Evolutionary conservation across 192 early-diverging fungal genomes (phyloP).

Genomic region (Lobosporangium transversale): DNA sequence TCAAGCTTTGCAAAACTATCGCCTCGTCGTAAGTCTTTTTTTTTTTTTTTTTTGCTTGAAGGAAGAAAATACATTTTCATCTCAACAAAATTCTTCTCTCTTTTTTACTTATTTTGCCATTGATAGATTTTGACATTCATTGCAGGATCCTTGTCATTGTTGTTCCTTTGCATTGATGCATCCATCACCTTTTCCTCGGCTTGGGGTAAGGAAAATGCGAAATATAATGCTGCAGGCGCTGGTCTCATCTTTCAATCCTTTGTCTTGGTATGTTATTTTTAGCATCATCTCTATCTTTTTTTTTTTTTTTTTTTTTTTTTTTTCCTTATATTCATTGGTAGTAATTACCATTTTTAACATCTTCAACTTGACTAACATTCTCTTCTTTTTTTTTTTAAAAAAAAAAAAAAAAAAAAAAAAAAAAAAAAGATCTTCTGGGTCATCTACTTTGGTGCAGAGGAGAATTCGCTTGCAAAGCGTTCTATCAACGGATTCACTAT

Average conservation of each 20-base stretch:
- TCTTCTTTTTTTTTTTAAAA: background rate
- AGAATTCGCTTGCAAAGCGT: slow-evolving; percentile 59
- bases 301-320: background rate
- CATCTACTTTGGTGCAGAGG: slow-evolving; percentile 73
- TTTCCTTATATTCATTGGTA: background rate
- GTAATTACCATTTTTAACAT: background rate
- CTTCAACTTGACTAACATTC: background rate
- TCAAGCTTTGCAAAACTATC: slow-evolving; percentile 45
- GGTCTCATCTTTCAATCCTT: slow-evolving; percentile 54
- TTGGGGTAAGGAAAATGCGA: background rate
- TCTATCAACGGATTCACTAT: slow-evolving; percentile 48
- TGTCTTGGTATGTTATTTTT: slow-evolving; percentile 32
- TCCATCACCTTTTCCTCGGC: background rate
- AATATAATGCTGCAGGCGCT: slow-evolving; percentile 49
- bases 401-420: background rate
- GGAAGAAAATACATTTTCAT: background rate
- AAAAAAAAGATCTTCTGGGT: slow-evolving; percentile 69
- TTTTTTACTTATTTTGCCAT: background rate
- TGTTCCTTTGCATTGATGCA: slow-evolving; percentile 2
- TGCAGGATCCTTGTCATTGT: slow-evolving; percentile 21
- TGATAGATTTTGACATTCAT: slow-evolving; percentile 51
- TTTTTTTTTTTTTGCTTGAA: background rate
- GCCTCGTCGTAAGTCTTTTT: slow-evolving; percentile 48
- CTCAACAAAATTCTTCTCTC: background rate
- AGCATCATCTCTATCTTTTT: background rate